Percentiles rank a stretch among this genome's conserved stretches.
Evolutionary conservation across 805 yeast species (phyloP).

Genomic region (Ogataea angusta): DNA sequence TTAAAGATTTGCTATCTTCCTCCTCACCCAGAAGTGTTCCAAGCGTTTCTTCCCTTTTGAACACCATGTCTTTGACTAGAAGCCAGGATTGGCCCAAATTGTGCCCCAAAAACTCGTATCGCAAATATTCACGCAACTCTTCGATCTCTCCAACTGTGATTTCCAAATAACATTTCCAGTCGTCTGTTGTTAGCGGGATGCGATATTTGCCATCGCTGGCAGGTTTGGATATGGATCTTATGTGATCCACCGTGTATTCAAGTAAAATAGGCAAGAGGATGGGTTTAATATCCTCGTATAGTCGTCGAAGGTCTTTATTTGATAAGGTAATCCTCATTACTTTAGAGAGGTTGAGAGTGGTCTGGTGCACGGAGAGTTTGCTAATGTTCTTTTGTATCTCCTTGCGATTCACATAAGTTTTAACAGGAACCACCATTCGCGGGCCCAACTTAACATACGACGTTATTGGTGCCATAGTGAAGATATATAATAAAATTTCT

Average conservation of each 20-base stretch:
- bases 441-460: conserved; percentile 21
- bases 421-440: conserved; percentile 19
- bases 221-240: conserved; percentile 12
- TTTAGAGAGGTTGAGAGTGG: conserved; percentile 18
- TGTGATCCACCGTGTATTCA: conserved; percentile 21
- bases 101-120: conserved; percentile 1
- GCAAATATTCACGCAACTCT: conserved; percentile 10
- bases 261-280: conserved; percentile 20
- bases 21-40: background rate
- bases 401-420: conserved; percentile 27
- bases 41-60: conserved; percentile 2
- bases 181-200: conserved; percentile 22
- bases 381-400: conserved; percentile 22
- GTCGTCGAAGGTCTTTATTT: conserved; percentile 22
- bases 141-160: conserved; percentile 23
- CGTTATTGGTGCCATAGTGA: conserved; percentile 16
- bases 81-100: conserved; percentile 15
- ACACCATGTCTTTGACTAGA: conserved; percentile 17
- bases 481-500: background rate
- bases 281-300: conserved; percentile 20
- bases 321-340: conserved; percentile 25
- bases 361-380: conserved; percentile 12
- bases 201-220: conserved; percentile 10
- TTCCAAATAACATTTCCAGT: conserved; percentile 26
- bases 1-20: conserved; percentile 12